Conservation (phyloP, 345 rosid genomes). For the Pugionium cornutum region DNA sequence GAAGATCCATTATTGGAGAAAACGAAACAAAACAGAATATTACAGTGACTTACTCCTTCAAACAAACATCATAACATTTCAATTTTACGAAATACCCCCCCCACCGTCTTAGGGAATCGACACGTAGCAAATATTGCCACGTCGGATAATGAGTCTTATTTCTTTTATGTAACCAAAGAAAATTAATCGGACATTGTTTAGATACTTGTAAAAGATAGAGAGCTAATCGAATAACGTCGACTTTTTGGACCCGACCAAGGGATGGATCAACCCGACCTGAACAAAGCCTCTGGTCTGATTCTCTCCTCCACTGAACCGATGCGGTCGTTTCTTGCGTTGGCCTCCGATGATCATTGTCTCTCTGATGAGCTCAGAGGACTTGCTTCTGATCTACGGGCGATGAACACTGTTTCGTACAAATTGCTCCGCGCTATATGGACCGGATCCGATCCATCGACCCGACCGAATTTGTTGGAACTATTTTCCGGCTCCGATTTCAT, state of each 20-base stretch:
- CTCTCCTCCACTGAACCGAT: slow-evolving; percentile 35
- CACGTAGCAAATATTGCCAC: too few relatives aligned
- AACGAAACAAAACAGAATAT: slow-evolving; percentile 24
- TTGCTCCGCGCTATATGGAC: slow-evolving; percentile 65
- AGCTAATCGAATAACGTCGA: too few relatives aligned
- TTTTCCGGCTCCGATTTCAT: slow-evolving; percentile 61
- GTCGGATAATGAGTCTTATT: too few relatives aligned
- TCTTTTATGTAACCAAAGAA: too few relatives aligned
- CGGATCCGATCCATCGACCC: slow-evolving; percentile 44
- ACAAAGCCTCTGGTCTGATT: slow-evolving; percentile 24
- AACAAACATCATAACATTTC: background rate
- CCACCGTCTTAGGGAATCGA: background rate
- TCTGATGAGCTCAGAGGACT: slow-evolving; percentile 50
- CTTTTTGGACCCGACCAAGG: background rate
- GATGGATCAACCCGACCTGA: slow-evolving; percentile 41
- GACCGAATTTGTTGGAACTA: slow-evolving; percentile 54
- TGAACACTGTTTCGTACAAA: slow-evolving; percentile 49
- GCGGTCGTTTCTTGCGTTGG: slow-evolving; percentile 29
- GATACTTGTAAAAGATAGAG: too few relatives aligned
- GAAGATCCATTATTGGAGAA: slow-evolving; percentile 40
- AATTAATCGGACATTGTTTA: too few relatives aligned
- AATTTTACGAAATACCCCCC: slow-evolving; percentile 27
- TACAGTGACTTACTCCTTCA: slow-evolving; percentile 12
- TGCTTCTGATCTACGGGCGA: slow-evolving; percentile 58
- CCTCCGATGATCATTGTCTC: slow-evolving; percentile 51